These are phyloP conservation scores for Brasilioporus rufonigricans DNA, from an alignment of 768 basidiomycete genomes.

Conservation along the genomic window DNA sequence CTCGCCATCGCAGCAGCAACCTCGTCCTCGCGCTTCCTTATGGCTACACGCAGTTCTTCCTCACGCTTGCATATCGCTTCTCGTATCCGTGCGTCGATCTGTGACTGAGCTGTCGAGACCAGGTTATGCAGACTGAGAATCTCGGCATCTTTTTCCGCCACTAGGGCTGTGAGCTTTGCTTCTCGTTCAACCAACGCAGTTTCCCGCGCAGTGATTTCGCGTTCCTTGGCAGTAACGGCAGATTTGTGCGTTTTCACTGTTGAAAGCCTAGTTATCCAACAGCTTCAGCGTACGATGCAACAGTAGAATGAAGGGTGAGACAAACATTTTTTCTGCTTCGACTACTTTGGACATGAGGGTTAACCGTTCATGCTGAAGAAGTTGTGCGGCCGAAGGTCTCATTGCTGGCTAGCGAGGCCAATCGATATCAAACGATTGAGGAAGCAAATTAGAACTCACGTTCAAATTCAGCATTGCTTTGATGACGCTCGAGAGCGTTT, in stretches of 20 bases:
- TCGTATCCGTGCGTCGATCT: constrained; percentile 47
- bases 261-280: constrained; percentile 44
- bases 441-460: constrained; percentile 40
- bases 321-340: constrained; percentile 78
- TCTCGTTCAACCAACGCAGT: constrained; percentile 54
- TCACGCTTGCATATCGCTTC: constrained; percentile 63
- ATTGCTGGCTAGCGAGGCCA: constrained; percentile 69
- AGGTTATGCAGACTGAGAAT: constrained; percentile 47
- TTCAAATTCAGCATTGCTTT: constrained; percentile 87
- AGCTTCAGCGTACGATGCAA: not conserved
- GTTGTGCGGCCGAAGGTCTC: constrained; percentile 79
- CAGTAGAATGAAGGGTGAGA: not conserved
- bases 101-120: constrained; percentile 39
- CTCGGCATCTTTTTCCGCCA: constrained; percentile 61
- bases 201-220: constrained; percentile 61
- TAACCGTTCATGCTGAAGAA: constrained; percentile 77
- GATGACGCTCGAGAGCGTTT: constrained; percentile 67
- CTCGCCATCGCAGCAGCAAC: constrained; percentile 61
- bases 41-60: constrained; percentile 62
- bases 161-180: constrained; percentile 41
- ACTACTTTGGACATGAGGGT: constrained; percentile 67
- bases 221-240: constrained; percentile 55
- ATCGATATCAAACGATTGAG: not conserved
- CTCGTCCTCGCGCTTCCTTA: constrained; percentile 68
- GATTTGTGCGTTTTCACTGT: constrained; percentile 64